Percentiles rank a stretch among this genome's conserved stretches.
These are phyloP conservation scores for Hibiscus tridactylites DNA, from an alignment of 345 rosid genomes.

Conservation along the genomic window DNA sequence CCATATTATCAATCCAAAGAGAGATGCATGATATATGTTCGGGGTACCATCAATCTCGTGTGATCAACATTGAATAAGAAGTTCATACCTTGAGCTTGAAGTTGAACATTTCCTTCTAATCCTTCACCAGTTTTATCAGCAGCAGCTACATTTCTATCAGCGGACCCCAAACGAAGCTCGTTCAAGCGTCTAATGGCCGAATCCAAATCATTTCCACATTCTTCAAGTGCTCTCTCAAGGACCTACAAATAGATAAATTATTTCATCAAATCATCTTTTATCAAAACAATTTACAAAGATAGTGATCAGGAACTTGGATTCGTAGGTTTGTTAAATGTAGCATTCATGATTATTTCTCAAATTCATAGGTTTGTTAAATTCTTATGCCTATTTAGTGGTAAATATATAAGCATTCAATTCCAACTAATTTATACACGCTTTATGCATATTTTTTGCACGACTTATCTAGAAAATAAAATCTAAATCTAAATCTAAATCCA, in stretches of 20 bases:
- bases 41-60: background rate
- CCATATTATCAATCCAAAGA: background rate
- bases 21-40: background rate
- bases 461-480: background rate
- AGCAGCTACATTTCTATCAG: conserved; percentile 21
- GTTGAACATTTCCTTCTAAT: conserved; percentile 27
- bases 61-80: background rate
- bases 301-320: background rate
- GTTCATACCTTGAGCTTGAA: conserved; percentile 39
- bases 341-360: background rate
- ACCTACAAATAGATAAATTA: conserved; percentile 30
- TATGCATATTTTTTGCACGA: background rate
- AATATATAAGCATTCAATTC: background rate
- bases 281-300: background rate
- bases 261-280: background rate
- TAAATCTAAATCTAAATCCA: background rate
- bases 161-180: conserved; percentile 76
- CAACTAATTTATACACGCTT: background rate
- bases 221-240: conserved; percentile 68
- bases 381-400: background rate
- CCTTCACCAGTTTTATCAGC: conserved; percentile 22
- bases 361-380: background rate
- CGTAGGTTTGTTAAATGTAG: too few relatives aligned
- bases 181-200: conserved; percentile 74
- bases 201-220: conserved; percentile 85